phyloP scores from a whole-genome alignment of 495 filamentous ascomycete species.

The Bryoglossum gracile region DNA sequence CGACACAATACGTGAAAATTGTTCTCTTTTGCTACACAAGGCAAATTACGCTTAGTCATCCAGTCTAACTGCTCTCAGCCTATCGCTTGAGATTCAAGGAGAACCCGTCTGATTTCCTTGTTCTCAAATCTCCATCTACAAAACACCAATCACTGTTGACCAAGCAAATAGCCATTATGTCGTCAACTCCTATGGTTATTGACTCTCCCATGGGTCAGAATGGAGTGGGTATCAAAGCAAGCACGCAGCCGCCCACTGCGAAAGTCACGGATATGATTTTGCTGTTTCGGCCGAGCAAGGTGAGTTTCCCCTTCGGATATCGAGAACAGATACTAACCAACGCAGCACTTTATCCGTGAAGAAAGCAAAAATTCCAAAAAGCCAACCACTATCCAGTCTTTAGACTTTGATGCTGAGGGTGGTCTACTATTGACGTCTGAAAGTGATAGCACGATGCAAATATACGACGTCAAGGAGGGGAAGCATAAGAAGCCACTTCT shows the following conservation, averaged over 20 bases:
- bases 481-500: slow-evolving; percentile 76
- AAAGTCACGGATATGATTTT: slow-evolving; percentile 40
- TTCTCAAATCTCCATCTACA: too few species aligned
- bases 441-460: slow-evolving; percentile 87
- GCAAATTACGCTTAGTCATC: too few species aligned
- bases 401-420: slow-evolving; percentile 94
- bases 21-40: too few species aligned
- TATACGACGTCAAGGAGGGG: slow-evolving; percentile 88
- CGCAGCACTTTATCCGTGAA: slow-evolving; percentile 9
- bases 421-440: slow-evolving; percentile 81
- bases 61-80: too few species aligned
- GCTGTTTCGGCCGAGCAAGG: slow-evolving; percentile 45
- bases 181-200: slow-evolving; percentile 44
- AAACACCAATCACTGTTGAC: neutral
- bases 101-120: too few species aligned
- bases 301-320: slow-evolving; percentile 16
- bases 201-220: slow-evolving; percentile 32
- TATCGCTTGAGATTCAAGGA: too few species aligned
- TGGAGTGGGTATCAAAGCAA: slow-evolving; percentile 25
- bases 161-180: neutral
- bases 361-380: slow-evolving; percentile 4
- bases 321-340: slow-evolving; percentile 1
- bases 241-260: slow-evolving; percentile 31
- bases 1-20: too few species aligned
- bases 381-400: slow-evolving; percentile 48